A percentile compares a stretch with the other conserved stretches of the same genome.
Evolutionary conservation across 192 early-diverging fungal species (phyloP).

Genomic region (Backusella macrospora): DNA sequence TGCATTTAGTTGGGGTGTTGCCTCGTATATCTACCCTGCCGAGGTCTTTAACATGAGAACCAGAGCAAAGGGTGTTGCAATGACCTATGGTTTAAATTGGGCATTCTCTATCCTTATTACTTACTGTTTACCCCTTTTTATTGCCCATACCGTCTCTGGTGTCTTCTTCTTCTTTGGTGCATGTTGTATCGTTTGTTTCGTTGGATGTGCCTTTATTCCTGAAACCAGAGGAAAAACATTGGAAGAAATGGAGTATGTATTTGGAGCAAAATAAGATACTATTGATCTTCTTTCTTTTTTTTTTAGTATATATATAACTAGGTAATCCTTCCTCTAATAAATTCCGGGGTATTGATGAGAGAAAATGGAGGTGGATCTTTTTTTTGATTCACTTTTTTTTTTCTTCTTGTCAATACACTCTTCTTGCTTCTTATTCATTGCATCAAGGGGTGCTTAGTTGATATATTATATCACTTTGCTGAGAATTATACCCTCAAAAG

Average conservation of each 20-base stretch:
- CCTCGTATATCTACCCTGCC: constrained; percentile 37
- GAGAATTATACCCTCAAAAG: constrained; percentile 2
- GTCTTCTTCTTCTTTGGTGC: constrained; percentile 42
- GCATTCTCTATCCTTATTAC: constrained; percentile 40
- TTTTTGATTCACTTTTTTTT: neutral
- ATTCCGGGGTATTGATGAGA: neutral
- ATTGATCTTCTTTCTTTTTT: neutral
- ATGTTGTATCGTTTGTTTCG: constrained; percentile 35
- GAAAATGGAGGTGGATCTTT: neutral
- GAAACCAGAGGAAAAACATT: constrained; percentile 84
- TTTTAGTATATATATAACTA: neutral
- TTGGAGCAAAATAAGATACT: constrained; percentile 31
- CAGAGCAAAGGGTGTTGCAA: constrained; percentile 35
- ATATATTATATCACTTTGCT: neutral
- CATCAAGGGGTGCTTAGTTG: neutral
- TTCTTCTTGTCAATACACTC: neutral
- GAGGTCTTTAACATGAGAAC: constrained; percentile 41
- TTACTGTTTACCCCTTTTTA: constrained; percentile 41
- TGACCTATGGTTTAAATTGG: constrained; percentile 44
- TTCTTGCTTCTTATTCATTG: constrained; percentile 7
- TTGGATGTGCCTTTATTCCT: constrained; percentile 69
- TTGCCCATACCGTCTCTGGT: constrained; percentile 40
- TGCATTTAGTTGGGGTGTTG: constrained; percentile 38
- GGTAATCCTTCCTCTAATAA: neutral
- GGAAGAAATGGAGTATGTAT: constrained; percentile 89